Percentiles rank a stretch among this genome's conserved stretches.
These are phyloP conservation scores for Pythium brachiatum DNA, from an alignment of 352 stramenopile species.

Conservation along the genomic window DNA sequence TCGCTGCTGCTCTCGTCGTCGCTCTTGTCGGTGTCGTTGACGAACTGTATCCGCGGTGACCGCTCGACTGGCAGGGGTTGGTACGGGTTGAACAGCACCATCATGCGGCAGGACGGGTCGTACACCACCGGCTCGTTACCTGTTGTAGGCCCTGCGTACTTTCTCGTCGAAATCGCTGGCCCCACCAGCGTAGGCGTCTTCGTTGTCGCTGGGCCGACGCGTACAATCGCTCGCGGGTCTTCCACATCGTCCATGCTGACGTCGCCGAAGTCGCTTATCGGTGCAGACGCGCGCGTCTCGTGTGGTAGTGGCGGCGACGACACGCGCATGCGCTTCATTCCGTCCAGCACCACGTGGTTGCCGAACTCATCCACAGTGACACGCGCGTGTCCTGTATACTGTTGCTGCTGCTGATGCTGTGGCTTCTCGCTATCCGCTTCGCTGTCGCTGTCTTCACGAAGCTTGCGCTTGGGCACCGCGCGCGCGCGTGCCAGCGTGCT, in stretches of 20 bases:
- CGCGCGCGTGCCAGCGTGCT: constrained; percentile 32
- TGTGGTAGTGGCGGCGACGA: constrained; percentile 34
- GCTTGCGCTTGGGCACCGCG: constrained; percentile 40
- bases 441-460: constrained; percentile 26
- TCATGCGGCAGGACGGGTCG: constrained; percentile 26
- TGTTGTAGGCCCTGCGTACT: constrained; percentile 9
- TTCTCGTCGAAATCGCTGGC: constrained; percentile 2
- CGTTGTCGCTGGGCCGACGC: neutral
- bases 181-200: constrained; percentile 5
- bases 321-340: constrained; percentile 71
- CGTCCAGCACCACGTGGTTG: constrained; percentile 42
- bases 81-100: constrained; percentile 62
- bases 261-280: constrained; percentile 17
- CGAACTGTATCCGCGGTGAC: constrained; percentile 46
- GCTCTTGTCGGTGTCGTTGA: constrained; percentile 35
- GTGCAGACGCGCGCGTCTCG: constrained; percentile 4
- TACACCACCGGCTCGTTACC: constrained; percentile 15
- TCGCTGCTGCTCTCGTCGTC: constrained; percentile 10
- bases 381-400: constrained; percentile 8
- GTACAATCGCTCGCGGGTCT: constrained; percentile 11
- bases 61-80: constrained; percentile 13
- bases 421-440: neutral
- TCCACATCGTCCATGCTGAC: constrained; percentile 40
- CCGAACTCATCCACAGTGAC: constrained; percentile 19
- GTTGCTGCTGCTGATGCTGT: neutral